Evolutionary conservation across 345 rosid species (phyloP).

Genomic region (Eucalyptus shirleyi): DNA sequence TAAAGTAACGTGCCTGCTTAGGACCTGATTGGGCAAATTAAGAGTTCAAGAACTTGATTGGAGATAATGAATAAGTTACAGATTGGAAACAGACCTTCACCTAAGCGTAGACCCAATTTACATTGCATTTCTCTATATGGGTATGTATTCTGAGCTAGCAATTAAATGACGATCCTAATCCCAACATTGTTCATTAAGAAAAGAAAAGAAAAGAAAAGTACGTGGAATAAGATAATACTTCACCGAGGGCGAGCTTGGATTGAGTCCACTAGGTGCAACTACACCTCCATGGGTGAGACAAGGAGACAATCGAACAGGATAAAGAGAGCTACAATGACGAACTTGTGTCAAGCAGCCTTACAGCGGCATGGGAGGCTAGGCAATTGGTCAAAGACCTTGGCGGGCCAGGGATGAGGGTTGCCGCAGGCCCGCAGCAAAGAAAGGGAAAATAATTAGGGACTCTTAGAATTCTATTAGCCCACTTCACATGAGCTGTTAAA

Average conservation of each 20-base stretch:
- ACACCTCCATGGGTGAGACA: background rate
- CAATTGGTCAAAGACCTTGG: background rate
- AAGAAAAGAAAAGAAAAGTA: background rate
- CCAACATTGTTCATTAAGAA: background rate
- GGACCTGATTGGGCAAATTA: background rate
- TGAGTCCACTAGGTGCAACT: background rate
- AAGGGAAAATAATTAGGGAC: background rate
- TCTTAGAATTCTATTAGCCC: background rate
- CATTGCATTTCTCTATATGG: background rate
- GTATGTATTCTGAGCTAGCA: background rate
- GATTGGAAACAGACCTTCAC: background rate
- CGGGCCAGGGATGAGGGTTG: background rate
- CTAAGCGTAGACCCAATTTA: background rate
- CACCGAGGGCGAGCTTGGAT: background rate
- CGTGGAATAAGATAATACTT: background rate
- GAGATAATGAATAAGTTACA: background rate
- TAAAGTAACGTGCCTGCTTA: background rate
- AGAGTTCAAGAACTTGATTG: background rate
- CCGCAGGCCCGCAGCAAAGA: background rate
- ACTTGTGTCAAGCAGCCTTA: background rate
- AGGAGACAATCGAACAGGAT: background rate
- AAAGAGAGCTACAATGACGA: background rate
- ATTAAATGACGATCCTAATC: background rate
- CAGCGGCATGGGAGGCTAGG: background rate
- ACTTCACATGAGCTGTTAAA: background rate